Evolutionary conservation across 805 yeast genomes (phyloP), one percentile per base, ranked within the genome.

Genomic region (Metschnikowia aberdeeniae): DNA sequence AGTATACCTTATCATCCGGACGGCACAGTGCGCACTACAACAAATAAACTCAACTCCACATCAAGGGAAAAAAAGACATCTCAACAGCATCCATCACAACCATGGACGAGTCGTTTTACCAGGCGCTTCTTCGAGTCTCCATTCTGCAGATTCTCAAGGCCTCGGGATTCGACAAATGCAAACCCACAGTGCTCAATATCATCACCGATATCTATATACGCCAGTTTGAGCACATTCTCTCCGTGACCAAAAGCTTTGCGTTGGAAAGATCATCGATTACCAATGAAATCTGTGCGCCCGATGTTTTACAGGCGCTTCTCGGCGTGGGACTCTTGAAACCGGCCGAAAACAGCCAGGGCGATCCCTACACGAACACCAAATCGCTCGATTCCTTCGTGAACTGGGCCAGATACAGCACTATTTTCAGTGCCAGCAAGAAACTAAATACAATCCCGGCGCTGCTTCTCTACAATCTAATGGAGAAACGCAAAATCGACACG

Each of bases 111-210:
- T 54, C 67, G 14, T 68, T 70, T 49, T 64, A 68, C 46, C 71
- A 67, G 50, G 61, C 69, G 34, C 47, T 70, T 36, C 56, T 70
- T 24, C 58, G 73, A 42, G 56, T 72, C 40, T 67, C 74, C 7
- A 60, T 70, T 28, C 72, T 77, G 1, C 82, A 84, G 64, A 68
- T 84, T 4, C 73, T 92, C 42, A 81, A 88, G 50, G 81, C 93
- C 0, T 78, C 82, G 27, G 99, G 99, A 0, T 88, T 89, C 57
- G 96, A 88, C 50, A 76, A 81, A 55, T 81, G 90, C 51, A 73
- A 81, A 42, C 86, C 92, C 6, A 71, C 79, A 6, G 77, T 85
- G 1, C 70, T 92, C 8, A 90, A 89, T 57, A 75, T 82, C 2
- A 54, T 89, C n/a, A 82, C 95, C 0, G 97, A 89, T 57, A 58